Conservation (phyloP, 2,329 filamentous ascomycete genomes). For the Cryphonectria carpinicola region DNA sequence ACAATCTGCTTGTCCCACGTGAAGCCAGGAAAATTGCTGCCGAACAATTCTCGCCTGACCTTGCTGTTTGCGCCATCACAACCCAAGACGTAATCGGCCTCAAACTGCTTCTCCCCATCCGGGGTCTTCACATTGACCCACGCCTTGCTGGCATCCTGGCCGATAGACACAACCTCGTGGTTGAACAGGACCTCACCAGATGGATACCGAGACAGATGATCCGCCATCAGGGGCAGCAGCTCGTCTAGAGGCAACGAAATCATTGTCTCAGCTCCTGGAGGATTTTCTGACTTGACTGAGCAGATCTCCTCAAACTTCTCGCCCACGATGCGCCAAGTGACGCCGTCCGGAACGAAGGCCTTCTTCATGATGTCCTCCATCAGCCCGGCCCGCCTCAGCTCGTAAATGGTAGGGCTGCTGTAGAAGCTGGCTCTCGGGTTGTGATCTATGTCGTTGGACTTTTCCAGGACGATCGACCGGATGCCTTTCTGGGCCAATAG, state of each 20-base stretch:
- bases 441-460: conserved; percentile 34
- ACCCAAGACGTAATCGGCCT: conserved; percentile 49
- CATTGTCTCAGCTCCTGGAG: conserved; percentile 36
- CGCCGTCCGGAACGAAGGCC: conserved; percentile 35
- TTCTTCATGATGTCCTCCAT: conserved; percentile 35
- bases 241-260: conserved; percentile 48
- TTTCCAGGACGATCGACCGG: conserved; percentile 36
- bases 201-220: conserved; percentile 40
- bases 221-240: conserved; percentile 46
- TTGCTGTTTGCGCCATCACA: conserved; percentile 50
- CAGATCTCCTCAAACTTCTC: conserved; percentile 29
- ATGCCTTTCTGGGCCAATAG: conserved; percentile 33
- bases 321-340: conserved; percentile 35
- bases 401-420: conserved; percentile 33
- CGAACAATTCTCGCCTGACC: conserved; percentile 46
- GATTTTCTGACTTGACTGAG: conserved; percentile 26
- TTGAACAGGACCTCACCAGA: conserved; percentile 43
- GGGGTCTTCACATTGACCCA: conserved; percentile 38
- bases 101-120: conserved; percentile 32
- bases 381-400: conserved; percentile 37
- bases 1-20: conserved; percentile 55
- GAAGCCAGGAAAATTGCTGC: conserved; percentile 48
- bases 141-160: conserved; percentile 39
- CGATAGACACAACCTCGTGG: conserved; percentile 44
- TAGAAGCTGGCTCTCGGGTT: conserved; percentile 40